Conservation (phyloP, 768 basidiomycete species). For the Tephrocybe sp. region DNA sequence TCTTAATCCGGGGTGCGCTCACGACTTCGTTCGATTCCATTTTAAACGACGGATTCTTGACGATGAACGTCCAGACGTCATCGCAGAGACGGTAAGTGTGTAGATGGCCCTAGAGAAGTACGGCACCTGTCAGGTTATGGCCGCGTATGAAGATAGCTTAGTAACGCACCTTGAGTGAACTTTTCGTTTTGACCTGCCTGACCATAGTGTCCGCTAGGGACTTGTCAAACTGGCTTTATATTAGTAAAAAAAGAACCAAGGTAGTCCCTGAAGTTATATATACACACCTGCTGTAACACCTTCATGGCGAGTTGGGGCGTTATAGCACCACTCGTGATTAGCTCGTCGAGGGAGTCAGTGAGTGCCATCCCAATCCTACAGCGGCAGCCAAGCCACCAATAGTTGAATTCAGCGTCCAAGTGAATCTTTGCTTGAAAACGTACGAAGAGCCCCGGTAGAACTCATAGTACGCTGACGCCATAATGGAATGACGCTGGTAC, state of each 20-base stretch:
- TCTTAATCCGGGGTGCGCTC: conserved; percentile 81
- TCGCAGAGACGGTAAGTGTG: conserved; percentile 92
- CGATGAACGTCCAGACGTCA: conserved; percentile 99
- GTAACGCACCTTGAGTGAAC: conserved; percentile 73
- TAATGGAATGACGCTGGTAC: too few species aligned
- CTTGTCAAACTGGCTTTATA: conserved; percentile 85
- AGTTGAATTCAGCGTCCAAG: not conserved
- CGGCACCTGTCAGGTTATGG: not conserved
- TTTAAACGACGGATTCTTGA: conserved; percentile 90
- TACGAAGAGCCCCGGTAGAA: too few species aligned
- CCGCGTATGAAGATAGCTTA: not conserved
- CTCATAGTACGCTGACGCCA: too few species aligned
- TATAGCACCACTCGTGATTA: conserved; percentile 95
- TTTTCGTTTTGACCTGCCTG: conserved; percentile 93
- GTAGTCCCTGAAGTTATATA: too few species aligned
- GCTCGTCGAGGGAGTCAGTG: conserved; percentile 96
- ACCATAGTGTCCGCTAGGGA: conserved; percentile 90
- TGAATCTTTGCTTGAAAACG: not conserved
- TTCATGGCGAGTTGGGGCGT: conserved; percentile 99
- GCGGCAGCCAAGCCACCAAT: too few species aligned
- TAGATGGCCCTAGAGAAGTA: conserved; percentile 69
- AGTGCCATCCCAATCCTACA: conserved; percentile 93
- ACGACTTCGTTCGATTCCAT: conserved; percentile 90
- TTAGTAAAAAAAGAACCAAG: not conserved
- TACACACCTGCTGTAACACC: conserved; percentile 87